Conservation (phyloP, 2,329 filamentous ascomycete species). For the Claviceps sp. region DNA sequence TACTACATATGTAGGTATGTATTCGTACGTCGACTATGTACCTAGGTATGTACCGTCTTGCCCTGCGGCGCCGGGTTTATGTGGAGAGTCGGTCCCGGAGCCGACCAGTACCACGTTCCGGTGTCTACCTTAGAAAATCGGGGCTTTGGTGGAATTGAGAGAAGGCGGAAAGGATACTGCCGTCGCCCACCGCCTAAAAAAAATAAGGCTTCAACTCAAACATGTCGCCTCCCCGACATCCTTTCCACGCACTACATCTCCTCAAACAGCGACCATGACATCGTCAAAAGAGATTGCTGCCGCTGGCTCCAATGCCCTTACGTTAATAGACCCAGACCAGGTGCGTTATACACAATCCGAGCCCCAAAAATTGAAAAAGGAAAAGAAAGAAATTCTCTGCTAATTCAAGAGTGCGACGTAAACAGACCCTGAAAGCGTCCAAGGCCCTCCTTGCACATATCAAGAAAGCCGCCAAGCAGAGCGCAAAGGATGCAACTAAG, state of each 20-base stretch:
- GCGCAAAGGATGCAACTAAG: slow-evolving; percentile 33
- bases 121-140: slow-evolving; percentile 9
- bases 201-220: slow-evolving; percentile 4
- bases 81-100: background rate
- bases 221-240: slow-evolving; percentile 9
- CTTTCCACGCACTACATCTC: background rate
- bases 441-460: slow-evolving; percentile 50
- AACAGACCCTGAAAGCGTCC: slow-evolving; percentile 46
- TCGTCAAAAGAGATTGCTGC: slow-evolving; percentile 27
- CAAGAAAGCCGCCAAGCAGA: slow-evolving; percentile 39
- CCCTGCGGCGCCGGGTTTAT: background rate
- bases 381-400: background rate
- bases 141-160: background rate
- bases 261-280: slow-evolving; percentile 21
- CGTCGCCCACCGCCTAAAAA: slow-evolving; percentile 16
- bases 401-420: background rate
- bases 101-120: background rate
- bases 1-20: too few relatives aligned
- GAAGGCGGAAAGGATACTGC: slow-evolving; percentile 1
- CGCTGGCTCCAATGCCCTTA: slow-evolving; percentile 18
- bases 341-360: slow-evolving; percentile 12
- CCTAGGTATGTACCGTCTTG: too few relatives aligned
- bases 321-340: slow-evolving; percentile 28
- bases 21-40: too few relatives aligned
- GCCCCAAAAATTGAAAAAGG: background rate